Conservation (phyloP, 768 basidiomycete genomes). For the Infundibulicybe gibba region DNA sequence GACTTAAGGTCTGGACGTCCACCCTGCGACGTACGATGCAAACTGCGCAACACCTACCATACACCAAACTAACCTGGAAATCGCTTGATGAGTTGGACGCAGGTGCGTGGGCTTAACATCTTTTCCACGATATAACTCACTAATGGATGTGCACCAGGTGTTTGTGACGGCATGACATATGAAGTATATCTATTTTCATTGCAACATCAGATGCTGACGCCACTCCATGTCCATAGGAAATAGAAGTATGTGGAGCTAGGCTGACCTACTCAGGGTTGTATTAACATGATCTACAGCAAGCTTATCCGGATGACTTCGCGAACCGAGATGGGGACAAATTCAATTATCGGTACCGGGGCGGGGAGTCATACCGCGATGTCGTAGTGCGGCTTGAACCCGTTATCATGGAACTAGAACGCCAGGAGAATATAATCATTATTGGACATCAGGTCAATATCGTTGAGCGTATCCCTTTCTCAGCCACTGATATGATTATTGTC, state of each 20-base stretch:
- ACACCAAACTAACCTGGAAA: constrained; percentile 96
- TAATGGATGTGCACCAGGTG: constrained; percentile 38
- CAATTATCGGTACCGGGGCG: constrained; percentile 96
- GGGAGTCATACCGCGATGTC: constrained; percentile 98
- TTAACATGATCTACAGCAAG: constrained; percentile 48
- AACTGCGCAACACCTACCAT: constrained; percentile 78
- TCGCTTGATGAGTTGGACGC: constrained; percentile 97
- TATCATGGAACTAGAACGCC: constrained; percentile 98
- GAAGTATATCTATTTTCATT: constrained; percentile 33
- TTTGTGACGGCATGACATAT: constrained; percentile 99
- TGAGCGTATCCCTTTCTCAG: constrained; percentile 1
- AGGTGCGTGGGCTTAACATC: constrained; percentile 28
- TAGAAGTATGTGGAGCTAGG: constrained; percentile 58
- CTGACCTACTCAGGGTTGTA: neutral
- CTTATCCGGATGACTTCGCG: constrained; percentile 97
- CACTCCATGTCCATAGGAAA: constrained; percentile 48
- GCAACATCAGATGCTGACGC: neutral
- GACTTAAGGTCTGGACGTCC: constrained; percentile 92
- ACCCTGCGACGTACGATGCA: constrained; percentile 91
- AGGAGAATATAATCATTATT: constrained; percentile 95
- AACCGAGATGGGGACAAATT: constrained; percentile 99
- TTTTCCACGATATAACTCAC: too few relatives aligned
- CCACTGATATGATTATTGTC: constrained; percentile 2
- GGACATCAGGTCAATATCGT: constrained; percentile 74
- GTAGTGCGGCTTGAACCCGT: constrained; percentile 94